Evolutionary conservation across 2,329 filamentous ascomycete genomes (phyloP).

Genomic region (Dactylellina cionopaga): DNA sequence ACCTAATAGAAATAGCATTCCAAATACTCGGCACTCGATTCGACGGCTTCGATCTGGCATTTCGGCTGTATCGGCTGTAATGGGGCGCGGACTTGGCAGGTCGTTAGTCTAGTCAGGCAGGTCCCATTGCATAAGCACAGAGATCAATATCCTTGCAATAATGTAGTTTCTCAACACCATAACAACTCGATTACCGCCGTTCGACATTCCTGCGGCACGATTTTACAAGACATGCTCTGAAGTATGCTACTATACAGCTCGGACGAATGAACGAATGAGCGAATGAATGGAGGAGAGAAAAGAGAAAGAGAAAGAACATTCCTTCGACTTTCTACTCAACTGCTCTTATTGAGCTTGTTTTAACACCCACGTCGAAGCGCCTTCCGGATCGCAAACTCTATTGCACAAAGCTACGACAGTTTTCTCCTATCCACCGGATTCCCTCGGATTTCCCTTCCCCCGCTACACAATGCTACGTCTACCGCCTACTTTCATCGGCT

Average conservation of each 20-base stretch:
- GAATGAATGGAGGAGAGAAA: not conserved
- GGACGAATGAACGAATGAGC: not conserved
- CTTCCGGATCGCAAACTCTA: no score
- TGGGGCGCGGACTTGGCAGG: not conserved
- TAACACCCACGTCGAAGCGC: no score
- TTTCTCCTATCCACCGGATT: no score
- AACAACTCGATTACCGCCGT: no score
- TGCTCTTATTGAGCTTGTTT: no score
- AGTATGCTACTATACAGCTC: not conserved
- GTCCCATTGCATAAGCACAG: conserved; percentile 19
- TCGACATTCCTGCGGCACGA: no score
- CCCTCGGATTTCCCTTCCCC: not conserved
- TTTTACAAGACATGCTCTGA: not conserved
- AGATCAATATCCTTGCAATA: not conserved
- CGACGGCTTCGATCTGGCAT: no score
- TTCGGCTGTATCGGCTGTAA: not conserved
- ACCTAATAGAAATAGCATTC: no score
- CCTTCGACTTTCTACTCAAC: no score
- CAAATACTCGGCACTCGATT: no score
- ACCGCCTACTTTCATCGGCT: not conserved
- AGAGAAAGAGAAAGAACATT: not conserved
- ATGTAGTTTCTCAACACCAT: not conserved
- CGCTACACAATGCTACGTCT: conserved; percentile 17
- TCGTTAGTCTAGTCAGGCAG: no score
- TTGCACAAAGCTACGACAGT: no score